Percentiles rank a stretch among this genome's conserved stretches.
Evolutionary conservation across 2,329 filamentous ascomycete species (phyloP).

Genomic region (Ceratocystis alfenasii): DNA sequence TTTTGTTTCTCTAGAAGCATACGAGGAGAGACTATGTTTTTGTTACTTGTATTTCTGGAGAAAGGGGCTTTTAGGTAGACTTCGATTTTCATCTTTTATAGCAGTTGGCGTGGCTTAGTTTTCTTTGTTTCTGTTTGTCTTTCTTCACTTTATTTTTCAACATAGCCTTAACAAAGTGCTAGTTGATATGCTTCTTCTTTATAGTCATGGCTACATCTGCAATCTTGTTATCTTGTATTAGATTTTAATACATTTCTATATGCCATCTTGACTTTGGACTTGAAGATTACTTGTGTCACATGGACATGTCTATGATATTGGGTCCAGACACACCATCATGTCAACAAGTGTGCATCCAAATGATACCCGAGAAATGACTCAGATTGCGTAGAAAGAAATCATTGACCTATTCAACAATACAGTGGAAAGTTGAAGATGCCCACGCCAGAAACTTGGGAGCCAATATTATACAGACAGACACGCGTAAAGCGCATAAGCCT

Average conservation of each 20-base stretch:
- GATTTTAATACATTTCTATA: background rate
- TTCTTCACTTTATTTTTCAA: background rate
- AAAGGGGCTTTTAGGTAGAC: background rate
- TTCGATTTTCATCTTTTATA: background rate
- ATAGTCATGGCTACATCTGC: background rate
- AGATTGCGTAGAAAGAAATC: no score
- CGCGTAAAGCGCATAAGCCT: no score
- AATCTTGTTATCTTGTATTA: background rate
- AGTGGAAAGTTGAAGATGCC: no score
- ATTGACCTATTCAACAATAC: no score
- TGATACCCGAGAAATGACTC: no score
- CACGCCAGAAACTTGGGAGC: no score
- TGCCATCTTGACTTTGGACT: background rate
- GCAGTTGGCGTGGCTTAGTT: background rate
- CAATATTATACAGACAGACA: no score
- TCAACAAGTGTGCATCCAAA: background rate
- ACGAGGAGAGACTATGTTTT: background rate
- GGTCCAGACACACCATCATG: background rate
- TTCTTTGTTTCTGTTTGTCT: background rate
- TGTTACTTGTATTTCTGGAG: background rate
- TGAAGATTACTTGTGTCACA: background rate
- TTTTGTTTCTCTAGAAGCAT: background rate
- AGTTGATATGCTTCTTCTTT: background rate
- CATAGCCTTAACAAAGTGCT: background rate
- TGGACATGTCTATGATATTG: background rate